Evolutionary conservation across 495 filamentous ascomycete genomes (phyloP), one percentile per base, ranked within the genome.

Genomic region (Lasiosphaeria ovina): DNA sequence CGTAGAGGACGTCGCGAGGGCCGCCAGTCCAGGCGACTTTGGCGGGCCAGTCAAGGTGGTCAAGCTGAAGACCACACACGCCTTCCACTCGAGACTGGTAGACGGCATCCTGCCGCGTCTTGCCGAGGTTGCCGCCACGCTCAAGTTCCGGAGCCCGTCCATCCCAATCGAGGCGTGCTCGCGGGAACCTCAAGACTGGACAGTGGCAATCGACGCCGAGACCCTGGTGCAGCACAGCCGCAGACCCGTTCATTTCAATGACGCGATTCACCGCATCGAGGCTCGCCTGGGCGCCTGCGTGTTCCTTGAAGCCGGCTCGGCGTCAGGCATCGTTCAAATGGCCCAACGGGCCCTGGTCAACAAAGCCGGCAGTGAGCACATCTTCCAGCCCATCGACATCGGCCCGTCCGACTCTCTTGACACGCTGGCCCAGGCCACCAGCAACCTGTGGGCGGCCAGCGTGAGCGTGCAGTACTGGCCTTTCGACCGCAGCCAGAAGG

Each of bases 21-120:
- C 44, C 5, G 57, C 50, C 14, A 56, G 32, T n/a, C 47, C 16
- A 24, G 24, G 24, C 24, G 24, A 24, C 24, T 24, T 24, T 7
- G 9, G 7, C 9, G 16, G 16, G 38, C 7, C 7, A 12, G 12
- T 42, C 38, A 7, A 12, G 8, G 38, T 42, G 7, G 8, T 7
- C 38, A 61, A 63, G 9, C 63, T 81, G 0, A 61, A 68, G 49
- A 69, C 71, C 12, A 80, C 68, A 6, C 76, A 81, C 57, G 79
- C 68, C 10, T 81, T 77, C 57, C 79, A 81, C 59, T 81, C 78
- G 0, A 36, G 58, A 10, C 68, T 80, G 24, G 72, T 69, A 0
- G 74, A 79, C 12, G 58, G 68, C 4, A 55, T 80, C 8, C 49
- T 80, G 0, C 35, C 62, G 5, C 61, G 68, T 10, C 63, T 80